phyloP scores from a whole-genome alignment of 2,329 filamentous ascomycete genomes.

The Cryphonectria japonica region DNA sequence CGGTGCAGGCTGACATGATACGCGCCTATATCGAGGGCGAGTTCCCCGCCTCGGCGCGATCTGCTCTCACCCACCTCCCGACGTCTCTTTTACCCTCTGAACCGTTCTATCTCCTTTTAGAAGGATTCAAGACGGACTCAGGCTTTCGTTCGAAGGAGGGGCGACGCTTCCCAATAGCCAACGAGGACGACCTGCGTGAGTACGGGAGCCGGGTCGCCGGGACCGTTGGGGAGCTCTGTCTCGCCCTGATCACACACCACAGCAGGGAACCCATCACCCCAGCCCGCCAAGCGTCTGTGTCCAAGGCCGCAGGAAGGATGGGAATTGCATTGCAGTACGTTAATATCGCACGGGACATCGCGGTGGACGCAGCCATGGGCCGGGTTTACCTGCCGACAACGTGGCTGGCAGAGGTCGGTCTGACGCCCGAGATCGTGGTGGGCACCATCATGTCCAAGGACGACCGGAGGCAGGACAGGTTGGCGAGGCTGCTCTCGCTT shows the following conservation, averaged over 20 bases:
- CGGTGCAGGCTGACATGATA: constrained; percentile 21
- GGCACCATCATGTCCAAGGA: constrained; percentile 52
- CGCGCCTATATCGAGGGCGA: constrained; percentile 46
- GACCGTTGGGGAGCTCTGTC: constrained; percentile 70
- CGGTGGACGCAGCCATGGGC: constrained; percentile 64
- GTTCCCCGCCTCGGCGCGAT: constrained; percentile 56
- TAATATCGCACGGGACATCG: constrained; percentile 77
- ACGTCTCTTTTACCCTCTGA: constrained; percentile 56
- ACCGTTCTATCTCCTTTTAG: constrained; percentile 66
- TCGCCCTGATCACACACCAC: constrained; percentile 69
- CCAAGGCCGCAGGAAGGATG: constrained; percentile 65
- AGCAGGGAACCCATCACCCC: constrained; percentile 39
- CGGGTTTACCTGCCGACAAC: constrained; percentile 69
- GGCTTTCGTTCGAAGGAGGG: constrained; percentile 46
- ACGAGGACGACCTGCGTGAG: constrained; percentile 60
- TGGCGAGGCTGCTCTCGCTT: constrained; percentile 44
- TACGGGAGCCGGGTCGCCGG: constrained; percentile 73
- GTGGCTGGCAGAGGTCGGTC: constrained; percentile 64
- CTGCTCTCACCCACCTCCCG: constrained; percentile 64
- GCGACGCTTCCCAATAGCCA: constrained; percentile 58
- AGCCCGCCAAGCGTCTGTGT: constrained; percentile 46
- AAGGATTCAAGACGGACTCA: constrained; percentile 72
- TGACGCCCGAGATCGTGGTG: constrained; percentile 60
- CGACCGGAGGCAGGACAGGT: not conserved
- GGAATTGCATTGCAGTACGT: constrained; percentile 76